Conservation (phyloP, 148 eudicot species). For the Agrostemma githago region DNA sequence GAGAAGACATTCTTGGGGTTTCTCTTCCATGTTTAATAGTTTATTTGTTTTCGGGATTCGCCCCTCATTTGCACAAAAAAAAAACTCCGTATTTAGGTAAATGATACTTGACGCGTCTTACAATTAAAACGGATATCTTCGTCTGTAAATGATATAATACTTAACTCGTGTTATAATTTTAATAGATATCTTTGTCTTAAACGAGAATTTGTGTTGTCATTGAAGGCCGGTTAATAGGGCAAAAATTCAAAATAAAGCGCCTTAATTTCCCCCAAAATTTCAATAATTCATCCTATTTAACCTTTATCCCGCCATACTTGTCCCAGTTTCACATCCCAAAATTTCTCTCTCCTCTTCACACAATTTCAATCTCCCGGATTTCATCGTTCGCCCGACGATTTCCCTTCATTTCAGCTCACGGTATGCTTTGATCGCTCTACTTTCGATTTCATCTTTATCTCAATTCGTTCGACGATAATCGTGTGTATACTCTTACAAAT, state of each 20-base stretch:
- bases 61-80: no score
- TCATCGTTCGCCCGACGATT: background rate
- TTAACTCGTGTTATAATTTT: no score
- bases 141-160: no score
- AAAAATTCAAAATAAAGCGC: constrained; percentile 18
- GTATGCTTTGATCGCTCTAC: background rate
- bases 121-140: no score
- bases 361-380: background rate
- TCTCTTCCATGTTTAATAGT: background rate
- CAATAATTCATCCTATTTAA: constrained; percentile 4
- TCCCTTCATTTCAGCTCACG: background rate
- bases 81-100: no score
- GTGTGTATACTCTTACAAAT: background rate
- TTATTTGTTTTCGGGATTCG: no score
- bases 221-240: no score
- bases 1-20: background rate
- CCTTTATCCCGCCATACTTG: constrained; percentile 1
- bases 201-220: no score
- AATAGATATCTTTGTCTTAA: no score
- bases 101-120: no score
- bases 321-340: background rate
- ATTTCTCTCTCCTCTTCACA: constrained; percentile 12
- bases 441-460: background rate
- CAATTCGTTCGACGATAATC: background rate
- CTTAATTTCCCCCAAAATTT: constrained; percentile 5